Evolutionary conservation across 75 land plant species (phyloP).

Genomic region (Azolla pinnata): DNA sequence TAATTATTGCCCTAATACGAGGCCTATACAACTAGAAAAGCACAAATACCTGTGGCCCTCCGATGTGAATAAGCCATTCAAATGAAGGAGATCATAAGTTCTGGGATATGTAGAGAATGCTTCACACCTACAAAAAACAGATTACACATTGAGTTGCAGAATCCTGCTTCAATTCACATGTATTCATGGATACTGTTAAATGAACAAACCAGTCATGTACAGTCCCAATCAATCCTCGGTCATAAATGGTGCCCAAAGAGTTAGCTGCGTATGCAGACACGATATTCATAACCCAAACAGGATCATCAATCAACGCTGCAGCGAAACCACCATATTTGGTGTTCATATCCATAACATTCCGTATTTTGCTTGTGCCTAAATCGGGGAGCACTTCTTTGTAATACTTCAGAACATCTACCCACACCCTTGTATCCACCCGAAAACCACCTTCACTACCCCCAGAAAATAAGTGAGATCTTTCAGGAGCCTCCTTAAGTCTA

Average conservation of each 20-base stretch:
- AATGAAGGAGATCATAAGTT: constrained; percentile 37
- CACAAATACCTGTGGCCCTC: constrained; percentile 38
- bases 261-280: constrained; percentile 77
- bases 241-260: constrained; percentile 62
- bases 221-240: constrained; percentile 79
- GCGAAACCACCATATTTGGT: constrained; percentile 84
- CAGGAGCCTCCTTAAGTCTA: constrained; percentile 46
- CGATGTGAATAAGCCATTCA: constrained; percentile 42
- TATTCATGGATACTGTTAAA: too few species aligned
- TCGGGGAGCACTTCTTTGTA: constrained; percentile 65
- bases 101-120: constrained; percentile 51
- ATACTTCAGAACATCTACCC: constrained; percentile 49
- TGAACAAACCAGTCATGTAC: constrained; percentile 72
- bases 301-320: constrained; percentile 52
- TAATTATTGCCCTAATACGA: too few species aligned
- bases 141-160: neutral
- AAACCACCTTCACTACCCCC: constrained; percentile 51
- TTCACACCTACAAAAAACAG: constrained; percentile 32
- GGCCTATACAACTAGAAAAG: too few species aligned
- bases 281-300: constrained; percentile 93
- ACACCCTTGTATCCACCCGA: constrained; percentile 50
- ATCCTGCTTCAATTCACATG: too few species aligned
- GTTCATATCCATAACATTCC: constrained; percentile 95
- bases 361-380: constrained; percentile 47
- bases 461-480: constrained; percentile 35